These are phyloP conservation scores for Naganishia vishniacii DNA, from an alignment of 768 basidiomycete species.

Conservation along the genomic window DNA sequence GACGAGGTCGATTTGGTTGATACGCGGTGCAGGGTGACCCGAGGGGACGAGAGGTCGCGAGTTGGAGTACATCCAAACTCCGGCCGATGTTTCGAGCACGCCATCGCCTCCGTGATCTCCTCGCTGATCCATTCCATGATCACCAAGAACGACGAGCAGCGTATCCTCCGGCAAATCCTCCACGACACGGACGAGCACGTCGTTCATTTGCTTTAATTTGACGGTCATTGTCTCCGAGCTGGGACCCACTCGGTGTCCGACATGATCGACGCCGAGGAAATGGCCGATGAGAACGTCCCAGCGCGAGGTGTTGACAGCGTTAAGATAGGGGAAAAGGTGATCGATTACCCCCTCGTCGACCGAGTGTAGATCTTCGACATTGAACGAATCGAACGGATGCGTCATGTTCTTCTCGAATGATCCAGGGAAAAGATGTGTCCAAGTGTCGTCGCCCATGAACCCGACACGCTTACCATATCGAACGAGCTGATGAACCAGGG, in stretches of 20 bases:
- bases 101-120: constrained; percentile 96
- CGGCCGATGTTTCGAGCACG: constrained; percentile 73
- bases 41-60: constrained; percentile 46
- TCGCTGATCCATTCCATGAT: constrained; percentile 92
- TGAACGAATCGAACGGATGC: constrained; percentile 90
- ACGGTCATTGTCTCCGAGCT: constrained; percentile 76
- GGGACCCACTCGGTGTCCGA: constrained; percentile 88
- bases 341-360: constrained; percentile 85
- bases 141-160: constrained; percentile 81
- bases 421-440: constrained; percentile 80
- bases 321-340: constrained; percentile 74
- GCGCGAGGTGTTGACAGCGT: constrained; percentile 45
- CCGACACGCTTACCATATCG: constrained; percentile 57
- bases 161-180: constrained; percentile 70
- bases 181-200: constrained; percentile 67
- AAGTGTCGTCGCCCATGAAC: constrained; percentile 96
- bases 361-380: constrained; percentile 94
- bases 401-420: constrained; percentile 67
- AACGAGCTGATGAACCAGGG: constrained; percentile 67
- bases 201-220: constrained; percentile 84
- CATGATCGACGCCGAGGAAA: constrained; percentile 92
- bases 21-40: neutral
- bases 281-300: constrained; percentile 92
- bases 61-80: constrained; percentile 89
- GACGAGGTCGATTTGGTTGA: constrained; percentile 90